Conservation (phyloP, 352 stramenopile species). For the Phytophthora rubi region DNA sequence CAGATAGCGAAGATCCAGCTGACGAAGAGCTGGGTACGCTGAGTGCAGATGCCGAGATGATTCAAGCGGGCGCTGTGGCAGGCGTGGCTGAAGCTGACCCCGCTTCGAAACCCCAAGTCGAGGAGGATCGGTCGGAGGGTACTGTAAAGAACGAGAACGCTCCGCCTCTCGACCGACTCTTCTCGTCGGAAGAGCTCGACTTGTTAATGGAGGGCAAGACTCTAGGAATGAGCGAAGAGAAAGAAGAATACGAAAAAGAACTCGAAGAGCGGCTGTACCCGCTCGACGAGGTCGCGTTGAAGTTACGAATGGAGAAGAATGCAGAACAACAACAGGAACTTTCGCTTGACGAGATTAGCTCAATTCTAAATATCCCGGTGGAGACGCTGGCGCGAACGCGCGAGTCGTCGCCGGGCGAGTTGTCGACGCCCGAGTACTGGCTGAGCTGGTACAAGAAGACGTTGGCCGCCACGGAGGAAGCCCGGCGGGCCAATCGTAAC, state of each 20-base stretch:
- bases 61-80: no score
- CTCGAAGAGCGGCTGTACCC: slow-evolving; percentile 8
- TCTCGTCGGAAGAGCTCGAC: neutral
- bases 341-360: neutral
- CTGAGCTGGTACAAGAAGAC: neutral
- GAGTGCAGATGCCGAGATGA: no score
- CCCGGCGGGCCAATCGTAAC: neutral
- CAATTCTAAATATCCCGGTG: neutral
- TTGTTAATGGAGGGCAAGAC: neutral
- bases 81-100: neutral
- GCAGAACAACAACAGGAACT: neutral
- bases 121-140: no score
- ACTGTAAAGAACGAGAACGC: neutral
- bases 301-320: neutral
- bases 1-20: no score
- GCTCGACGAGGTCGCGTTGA: slow-evolving; percentile 8
- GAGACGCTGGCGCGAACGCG: neutral
- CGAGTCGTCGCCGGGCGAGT: neutral
- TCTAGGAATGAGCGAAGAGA: neutral
- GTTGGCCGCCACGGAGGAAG: neutral
- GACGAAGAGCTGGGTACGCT: no score
- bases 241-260: slow-evolving; percentile 4
- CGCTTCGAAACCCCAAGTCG: no score
- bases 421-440: slow-evolving; percentile 6
- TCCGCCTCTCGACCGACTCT: neutral